Percentiles rank a stretch among this genome's conserved stretches.
These are phyloP conservation scores for Tulasnella sp. DNA, from an alignment of 768 basidiomycete genomes.

Conservation along the genomic window DNA sequence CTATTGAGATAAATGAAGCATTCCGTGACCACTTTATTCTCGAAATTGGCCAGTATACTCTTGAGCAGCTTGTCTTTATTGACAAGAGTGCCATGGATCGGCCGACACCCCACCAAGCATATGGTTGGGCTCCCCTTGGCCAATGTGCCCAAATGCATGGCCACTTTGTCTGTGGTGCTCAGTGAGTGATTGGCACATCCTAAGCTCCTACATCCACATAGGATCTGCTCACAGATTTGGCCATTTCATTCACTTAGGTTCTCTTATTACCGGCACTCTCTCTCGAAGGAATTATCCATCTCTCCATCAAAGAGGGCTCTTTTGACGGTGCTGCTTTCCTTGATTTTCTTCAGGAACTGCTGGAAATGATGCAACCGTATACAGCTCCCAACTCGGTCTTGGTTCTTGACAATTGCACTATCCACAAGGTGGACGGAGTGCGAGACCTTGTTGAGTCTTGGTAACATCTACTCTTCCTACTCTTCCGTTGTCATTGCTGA, in stretches of 20 bases:
- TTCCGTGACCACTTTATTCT: not conserved
- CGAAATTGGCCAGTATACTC: not conserved
- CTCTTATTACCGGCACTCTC: not conserved
- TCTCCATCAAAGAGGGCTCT: slow-evolving; percentile 13
- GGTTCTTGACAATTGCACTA: slow-evolving; percentile 12
- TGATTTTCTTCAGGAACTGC: slow-evolving; percentile 6
- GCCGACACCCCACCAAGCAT: not conserved
- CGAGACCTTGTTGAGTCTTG: not conserved
- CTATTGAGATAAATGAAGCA: not conserved
- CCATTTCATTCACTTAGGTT: slow-evolving; percentile 9
- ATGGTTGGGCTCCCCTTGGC: not conserved
- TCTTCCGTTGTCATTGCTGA: no score
- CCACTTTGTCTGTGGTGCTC: not conserved
- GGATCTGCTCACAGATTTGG: slow-evolving; percentile 9
- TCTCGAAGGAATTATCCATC: not conserved
- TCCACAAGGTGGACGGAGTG: not conserved
- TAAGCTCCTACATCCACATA: no score
- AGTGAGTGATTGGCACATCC: slow-evolving; percentile 16
- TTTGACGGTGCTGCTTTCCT: slow-evolving; percentile 14
- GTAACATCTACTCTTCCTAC: not conserved
- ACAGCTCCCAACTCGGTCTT: slow-evolving; percentile 11
- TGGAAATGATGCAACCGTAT: slow-evolving; percentile 12
- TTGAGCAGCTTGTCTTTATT: slow-evolving; percentile 10
- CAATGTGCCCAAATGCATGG: not conserved
- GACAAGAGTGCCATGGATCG: slow-evolving; percentile 3